These are phyloP conservation scores for Lindgomyces ingoldianus DNA, from an alignment of 495 filamentous ascomycete genomes.

Conservation along the genomic window DNA sequence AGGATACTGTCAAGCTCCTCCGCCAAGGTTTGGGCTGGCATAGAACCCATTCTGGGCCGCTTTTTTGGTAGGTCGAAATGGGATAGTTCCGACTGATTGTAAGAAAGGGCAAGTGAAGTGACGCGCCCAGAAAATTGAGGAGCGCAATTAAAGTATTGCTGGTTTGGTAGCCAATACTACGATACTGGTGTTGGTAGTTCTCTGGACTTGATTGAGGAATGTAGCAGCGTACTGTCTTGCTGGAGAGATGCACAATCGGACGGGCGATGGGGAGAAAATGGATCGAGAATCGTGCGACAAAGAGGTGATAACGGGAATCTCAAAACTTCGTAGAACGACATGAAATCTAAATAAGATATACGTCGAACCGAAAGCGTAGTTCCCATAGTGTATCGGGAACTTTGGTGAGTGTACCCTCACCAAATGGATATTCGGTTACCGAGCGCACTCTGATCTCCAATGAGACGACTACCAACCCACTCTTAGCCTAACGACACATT, in stretches of 20 bases:
- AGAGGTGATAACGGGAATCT: not conserved
- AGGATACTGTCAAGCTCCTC: conserved; percentile 30
- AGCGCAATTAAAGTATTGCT: too few relatives aligned
- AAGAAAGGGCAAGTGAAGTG: too few relatives aligned
- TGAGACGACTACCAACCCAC: not conserved
- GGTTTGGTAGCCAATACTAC: too few relatives aligned
- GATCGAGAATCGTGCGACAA: not conserved
- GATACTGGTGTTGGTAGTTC: too few relatives aligned
- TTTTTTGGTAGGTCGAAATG: too few relatives aligned
- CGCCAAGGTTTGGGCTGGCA: conserved; percentile 17
- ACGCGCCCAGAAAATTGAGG: too few relatives aligned
- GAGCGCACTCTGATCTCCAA: not conserved
- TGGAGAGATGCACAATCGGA: not conserved
- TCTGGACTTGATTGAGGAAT: too few relatives aligned
- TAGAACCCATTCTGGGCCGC: conserved; percentile 27
- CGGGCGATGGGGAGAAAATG: not conserved
- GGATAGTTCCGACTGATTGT: too few relatives aligned
- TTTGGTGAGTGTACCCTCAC: not conserved
- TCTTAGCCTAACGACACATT: not conserved
- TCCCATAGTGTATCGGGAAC: conserved; percentile 1
- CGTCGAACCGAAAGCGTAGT: not conserved
- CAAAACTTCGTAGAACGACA: not conserved
- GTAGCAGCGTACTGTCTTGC: too few relatives aligned
- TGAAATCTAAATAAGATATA: not conserved
- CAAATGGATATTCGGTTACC: not conserved